Percentiles rank a stretch among this genome's conserved stretches.
Conservation (phyloP, 176 grass and related monocot species). For the Triticum aestivum region DNA sequence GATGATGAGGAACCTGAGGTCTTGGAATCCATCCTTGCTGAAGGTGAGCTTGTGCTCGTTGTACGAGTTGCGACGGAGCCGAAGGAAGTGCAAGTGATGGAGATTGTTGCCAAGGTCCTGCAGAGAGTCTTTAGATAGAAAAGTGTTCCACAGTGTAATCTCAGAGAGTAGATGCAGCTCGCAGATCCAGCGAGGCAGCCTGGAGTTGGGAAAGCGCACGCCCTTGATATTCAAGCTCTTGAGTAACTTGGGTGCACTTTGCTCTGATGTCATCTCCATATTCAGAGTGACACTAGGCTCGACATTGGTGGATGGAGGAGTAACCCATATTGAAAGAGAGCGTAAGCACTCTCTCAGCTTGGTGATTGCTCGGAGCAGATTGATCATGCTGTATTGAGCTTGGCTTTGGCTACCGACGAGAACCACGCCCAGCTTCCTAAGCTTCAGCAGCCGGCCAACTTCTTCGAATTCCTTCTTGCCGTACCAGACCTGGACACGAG, state of each 20-base stretch:
- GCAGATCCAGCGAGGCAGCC: background rate
- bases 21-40: background rate
- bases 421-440: constrained; percentile 23
- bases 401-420: background rate
- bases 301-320: too few relatives aligned
- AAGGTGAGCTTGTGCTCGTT: background rate
- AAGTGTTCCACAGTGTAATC: background rate
- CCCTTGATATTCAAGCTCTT: background rate
- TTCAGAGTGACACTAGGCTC: background rate
- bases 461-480: background rate
- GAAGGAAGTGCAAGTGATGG: background rate
- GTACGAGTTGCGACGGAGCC: background rate
- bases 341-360: background rate
- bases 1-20: background rate
- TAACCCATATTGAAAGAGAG: background rate
- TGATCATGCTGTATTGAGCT: background rate
- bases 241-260: background rate
- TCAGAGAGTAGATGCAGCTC: background rate
- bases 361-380: background rate
- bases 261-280: background rate
- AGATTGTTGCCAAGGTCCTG: background rate
- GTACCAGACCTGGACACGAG: background rate
- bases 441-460: background rate
- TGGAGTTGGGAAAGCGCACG: background rate
- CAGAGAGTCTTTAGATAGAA: background rate